Percentiles rank a stretch among this genome's conserved stretches.
Evolutionary conservation across 257 asterid species (phyloP).

Genomic region (Anisodus tanguticus): DNA sequence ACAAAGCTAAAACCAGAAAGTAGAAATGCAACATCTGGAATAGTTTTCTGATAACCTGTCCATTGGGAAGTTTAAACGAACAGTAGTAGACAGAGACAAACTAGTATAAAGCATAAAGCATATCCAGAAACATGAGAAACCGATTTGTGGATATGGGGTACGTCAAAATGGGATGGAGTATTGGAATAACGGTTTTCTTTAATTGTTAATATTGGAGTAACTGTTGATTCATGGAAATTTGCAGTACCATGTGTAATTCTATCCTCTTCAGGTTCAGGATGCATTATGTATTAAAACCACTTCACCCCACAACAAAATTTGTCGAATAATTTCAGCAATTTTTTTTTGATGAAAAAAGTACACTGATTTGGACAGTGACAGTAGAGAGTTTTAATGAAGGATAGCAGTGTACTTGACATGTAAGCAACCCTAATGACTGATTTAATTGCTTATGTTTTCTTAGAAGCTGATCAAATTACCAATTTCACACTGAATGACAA

Average conservation of each 20-base stretch:
- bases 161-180: neutral
- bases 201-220: constrained; percentile 16
- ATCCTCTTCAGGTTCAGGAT: neutral
- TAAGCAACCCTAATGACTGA: neutral
- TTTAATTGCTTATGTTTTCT: neutral
- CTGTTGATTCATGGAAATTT: neutral
- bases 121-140: neutral
- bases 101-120: neutral
- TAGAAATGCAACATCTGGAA: neutral
- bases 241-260: neutral
- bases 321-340: neutral
- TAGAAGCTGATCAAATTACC: neutral
- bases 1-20: neutral
- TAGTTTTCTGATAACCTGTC: neutral
- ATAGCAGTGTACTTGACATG: neutral
- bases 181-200: constrained; percentile 56
- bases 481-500: neutral
- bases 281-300: neutral
- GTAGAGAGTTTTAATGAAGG: neutral
- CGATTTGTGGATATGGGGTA: neutral
- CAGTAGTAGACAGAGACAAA: neutral
- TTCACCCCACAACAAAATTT: neutral
- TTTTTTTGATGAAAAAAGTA: neutral
- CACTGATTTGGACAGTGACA: neutral
- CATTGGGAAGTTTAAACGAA: constrained; percentile 15